A percentile compares a stretch with the other conserved stretches of the same genome.
Conservation (phyloP, 2,329 filamentous ascomycete genomes). For the Fusarium sp. region DNA sequence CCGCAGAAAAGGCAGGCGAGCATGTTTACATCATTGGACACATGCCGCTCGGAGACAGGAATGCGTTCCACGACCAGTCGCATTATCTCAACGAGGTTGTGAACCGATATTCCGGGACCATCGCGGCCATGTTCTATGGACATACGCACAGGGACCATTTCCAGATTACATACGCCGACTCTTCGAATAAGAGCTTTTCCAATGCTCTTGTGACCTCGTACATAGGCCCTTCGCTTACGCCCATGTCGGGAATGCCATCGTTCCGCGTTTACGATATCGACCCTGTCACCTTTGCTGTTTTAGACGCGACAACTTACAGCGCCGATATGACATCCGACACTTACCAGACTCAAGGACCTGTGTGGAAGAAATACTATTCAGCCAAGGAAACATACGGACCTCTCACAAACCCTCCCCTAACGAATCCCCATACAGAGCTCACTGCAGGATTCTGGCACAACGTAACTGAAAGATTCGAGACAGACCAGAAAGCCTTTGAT, state of each 20-base stretch:
- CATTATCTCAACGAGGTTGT: constrained; percentile 66
- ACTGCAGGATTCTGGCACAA: constrained; percentile 71
- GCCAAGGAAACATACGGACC: constrained; percentile 65
- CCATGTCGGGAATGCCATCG: constrained; percentile 65
- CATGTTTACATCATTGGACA: constrained; percentile 69
- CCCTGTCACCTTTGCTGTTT: constrained; percentile 65
- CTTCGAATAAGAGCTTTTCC: constrained; percentile 52
- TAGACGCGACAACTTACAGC: constrained; percentile 66
- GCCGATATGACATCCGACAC: constrained; percentile 61
- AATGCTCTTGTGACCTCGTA: constrained; percentile 65
- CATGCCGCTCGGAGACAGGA: constrained; percentile 63
- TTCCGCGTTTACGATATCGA: constrained; percentile 71
- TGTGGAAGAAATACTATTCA: constrained; percentile 68
- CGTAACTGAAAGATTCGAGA: constrained; percentile 62
- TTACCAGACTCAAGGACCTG: constrained; percentile 58
- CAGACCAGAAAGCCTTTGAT: constrained; percentile 56
- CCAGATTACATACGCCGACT: constrained; percentile 65
- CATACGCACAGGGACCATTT: constrained; percentile 70
- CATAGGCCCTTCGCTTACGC: constrained; percentile 65
- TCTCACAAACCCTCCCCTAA: constrained; percentile 55
- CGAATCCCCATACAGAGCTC: constrained; percentile 56
- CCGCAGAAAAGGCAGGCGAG: constrained; percentile 63
- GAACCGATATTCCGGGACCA: constrained; percentile 64
- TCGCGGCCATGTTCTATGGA: constrained; percentile 67
- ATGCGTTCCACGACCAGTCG: constrained; percentile 64